These are phyloP conservation scores for Taiozyma onychis DNA, from an alignment of 1,139 yeast genomes.

Conservation along the genomic window DNA sequence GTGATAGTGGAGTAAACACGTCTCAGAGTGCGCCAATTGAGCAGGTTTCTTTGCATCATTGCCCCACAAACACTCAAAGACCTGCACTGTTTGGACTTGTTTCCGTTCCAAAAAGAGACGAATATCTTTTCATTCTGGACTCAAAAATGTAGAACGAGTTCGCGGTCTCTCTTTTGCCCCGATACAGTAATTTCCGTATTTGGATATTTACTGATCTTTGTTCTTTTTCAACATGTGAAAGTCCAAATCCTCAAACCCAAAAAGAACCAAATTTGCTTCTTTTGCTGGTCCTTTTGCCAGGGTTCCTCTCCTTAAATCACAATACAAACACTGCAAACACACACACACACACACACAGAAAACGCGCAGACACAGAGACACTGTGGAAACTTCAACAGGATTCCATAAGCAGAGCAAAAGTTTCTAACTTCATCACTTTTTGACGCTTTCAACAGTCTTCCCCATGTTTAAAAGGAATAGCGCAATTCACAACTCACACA, in stretches of 20 bases:
- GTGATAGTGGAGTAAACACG: conserved; percentile 6
- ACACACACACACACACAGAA: too few species aligned
- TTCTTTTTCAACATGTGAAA: background rate
- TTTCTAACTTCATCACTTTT: background rate
- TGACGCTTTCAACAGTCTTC: background rate
- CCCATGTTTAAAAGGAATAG: background rate
- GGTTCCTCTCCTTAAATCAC: background rate
- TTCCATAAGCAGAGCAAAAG: too few species aligned
- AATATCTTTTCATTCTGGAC: background rate
- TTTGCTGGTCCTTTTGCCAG: background rate
- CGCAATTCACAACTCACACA: background rate
- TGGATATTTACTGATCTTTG: background rate
- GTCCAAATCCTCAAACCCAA: background rate
- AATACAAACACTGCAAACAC: too few species aligned
- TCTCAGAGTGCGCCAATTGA: background rate
- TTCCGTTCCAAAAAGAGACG: background rate
- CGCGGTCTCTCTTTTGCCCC: background rate
- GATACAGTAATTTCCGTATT: background rate
- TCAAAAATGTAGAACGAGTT: background rate
- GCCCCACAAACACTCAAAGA: background rate
- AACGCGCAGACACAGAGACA: too few species aligned
- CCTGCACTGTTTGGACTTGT: background rate
- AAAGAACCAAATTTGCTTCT: background rate
- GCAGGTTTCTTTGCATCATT: background rate
- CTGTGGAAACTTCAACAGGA: too few species aligned